Conservation (phyloP, 192 early-diverging fungal species). For the Pilaira anomala region DNA sequence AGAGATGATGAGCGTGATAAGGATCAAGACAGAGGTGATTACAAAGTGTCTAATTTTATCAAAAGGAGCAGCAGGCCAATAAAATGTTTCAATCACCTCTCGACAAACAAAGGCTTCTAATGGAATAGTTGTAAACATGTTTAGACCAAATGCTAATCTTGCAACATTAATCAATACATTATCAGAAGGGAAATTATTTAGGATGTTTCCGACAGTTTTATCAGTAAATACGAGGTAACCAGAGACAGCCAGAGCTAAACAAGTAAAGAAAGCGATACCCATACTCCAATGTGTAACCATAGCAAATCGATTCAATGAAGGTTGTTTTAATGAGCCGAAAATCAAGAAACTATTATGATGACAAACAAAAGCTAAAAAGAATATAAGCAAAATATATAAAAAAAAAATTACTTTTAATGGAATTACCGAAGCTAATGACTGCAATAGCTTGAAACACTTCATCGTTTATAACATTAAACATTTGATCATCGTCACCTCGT, state of each 20-base stretch:
- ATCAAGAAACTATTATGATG: conserved; percentile 96
- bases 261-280: conserved; percentile 62
- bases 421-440: conserved; percentile 83
- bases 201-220: conserved; percentile 83
- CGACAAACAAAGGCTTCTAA: conserved; percentile 89
- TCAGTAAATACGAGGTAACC: conserved; percentile 83
- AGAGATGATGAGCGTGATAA: conserved; percentile 63
- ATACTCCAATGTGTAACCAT: conserved; percentile 82
- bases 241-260: conserved; percentile 64
- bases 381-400: conserved; percentile 7
- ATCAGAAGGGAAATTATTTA: conserved; percentile 85
- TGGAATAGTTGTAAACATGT: conserved; percentile 95
- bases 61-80: conserved; percentile 49
- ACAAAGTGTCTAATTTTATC: conserved; percentile 60
- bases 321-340: conserved; percentile 77
- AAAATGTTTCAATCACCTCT: conserved; percentile 72
- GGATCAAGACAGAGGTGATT: conserved; percentile 65
- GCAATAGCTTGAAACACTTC: conserved; percentile 81
- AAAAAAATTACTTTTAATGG: background rate
- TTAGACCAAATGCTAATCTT: conserved; percentile 81
- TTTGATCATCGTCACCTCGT: conserved; percentile 42
- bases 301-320: conserved; percentile 78
- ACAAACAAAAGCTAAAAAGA: conserved; percentile 77
- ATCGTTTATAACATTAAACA: conserved; percentile 41
- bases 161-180: conserved; percentile 81